Percentiles rank a stretch among this genome's conserved stretches.
phyloP scores from a whole-genome alignment of 495 filamentous ascomycete species.

The Thozetella sp. region DNA sequence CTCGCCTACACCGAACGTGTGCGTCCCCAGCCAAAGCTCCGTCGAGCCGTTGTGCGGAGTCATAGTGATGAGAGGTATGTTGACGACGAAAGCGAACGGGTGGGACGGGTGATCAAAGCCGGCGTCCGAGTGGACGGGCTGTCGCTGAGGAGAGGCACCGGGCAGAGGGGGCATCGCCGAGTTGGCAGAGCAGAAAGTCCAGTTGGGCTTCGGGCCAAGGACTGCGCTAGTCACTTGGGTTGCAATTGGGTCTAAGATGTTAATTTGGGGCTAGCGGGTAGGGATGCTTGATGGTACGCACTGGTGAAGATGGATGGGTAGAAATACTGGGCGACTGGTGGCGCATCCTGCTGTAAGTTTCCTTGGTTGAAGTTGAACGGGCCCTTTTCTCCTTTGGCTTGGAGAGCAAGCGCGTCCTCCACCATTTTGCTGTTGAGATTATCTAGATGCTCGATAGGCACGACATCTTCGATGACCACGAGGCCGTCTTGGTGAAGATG shows the following conservation, averaged over 20 bases:
- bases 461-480: constrained; percentile 55
- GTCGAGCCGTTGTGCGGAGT: constrained; percentile 58
- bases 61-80: constrained; percentile 54
- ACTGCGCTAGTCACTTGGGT: constrained; percentile 49
- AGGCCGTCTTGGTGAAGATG: constrained; percentile 55
- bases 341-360: constrained; percentile 58
- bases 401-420: constrained; percentile 43
- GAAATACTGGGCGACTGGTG: constrained; percentile 37
- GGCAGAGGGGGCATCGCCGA: constrained; percentile 50
- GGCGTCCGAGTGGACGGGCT: constrained; percentile 60
- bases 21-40: constrained; percentile 63
- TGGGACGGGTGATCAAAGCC: constrained; percentile 54
- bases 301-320: constrained; percentile 43
- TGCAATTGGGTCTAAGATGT: constrained; percentile 42
- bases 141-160: constrained; percentile 32
- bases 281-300: constrained; percentile 14
- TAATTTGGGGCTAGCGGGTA: constrained; percentile 1
- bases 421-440: constrained; percentile 53
- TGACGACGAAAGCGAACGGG: constrained; percentile 58
- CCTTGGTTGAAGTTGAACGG: constrained; percentile 56
- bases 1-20: constrained; percentile 31
- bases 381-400: constrained; percentile 39
- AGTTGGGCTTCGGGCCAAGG: constrained; percentile 47
- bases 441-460: constrained; percentile 44
- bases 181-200: constrained; percentile 56